Conservation (phyloP, 108 stramenopile species). For the Fistulifera pelliculosa region DNA sequence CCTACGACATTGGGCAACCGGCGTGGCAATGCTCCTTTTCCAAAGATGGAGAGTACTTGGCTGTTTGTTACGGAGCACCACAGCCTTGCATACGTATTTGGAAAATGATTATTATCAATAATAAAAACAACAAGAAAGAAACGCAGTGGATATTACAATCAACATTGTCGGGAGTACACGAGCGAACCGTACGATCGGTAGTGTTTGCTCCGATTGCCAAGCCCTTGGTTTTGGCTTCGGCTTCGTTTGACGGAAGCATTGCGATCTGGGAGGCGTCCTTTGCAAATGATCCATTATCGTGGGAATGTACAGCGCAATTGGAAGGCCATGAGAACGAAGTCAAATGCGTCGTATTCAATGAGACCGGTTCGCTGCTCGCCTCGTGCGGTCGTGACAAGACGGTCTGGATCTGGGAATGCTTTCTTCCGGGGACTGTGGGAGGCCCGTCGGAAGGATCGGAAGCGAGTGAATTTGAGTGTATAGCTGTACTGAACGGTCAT, state of each 20-base stretch:
- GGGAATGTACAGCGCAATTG: conserved; percentile 76
- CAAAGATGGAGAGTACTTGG: conserved; percentile 56
- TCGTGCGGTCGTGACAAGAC: conserved; percentile 96
- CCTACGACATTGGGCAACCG: conserved; percentile 13
- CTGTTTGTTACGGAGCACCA: conserved; percentile 65
- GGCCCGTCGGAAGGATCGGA: conserved; percentile 16
- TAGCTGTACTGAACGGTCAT: conserved; percentile 91
- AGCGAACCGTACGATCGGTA: conserved; percentile 58
- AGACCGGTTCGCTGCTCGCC: conserved; percentile 81
- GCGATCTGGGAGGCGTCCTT: conserved; percentile 67
- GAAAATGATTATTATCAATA: conserved; percentile 7
- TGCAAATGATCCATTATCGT: conserved; percentile 11
- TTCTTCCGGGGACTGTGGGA: conserved; percentile 63
- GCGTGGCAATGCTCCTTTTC: conserved; percentile 66
- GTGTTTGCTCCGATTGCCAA: conserved; percentile 52
- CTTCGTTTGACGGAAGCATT: conserved; percentile 88
- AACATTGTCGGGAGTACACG: conserved; percentile 34
- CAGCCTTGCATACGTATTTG: conserved; percentile 63
- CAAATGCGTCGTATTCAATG: conserved; percentile 86
- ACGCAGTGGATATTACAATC: conserved; percentile 36
- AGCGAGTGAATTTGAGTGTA: conserved; percentile 82
- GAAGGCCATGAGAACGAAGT: conserved; percentile 93
- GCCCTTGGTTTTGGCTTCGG: conserved; percentile 63
- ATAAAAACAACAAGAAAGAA: conserved; percentile 7
- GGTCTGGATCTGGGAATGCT: conserved; percentile 98